Percentiles rank a stretch among this genome's conserved stretches.
Evolutionary conservation across 1,284 basidiomycete genomes (phyloP).

Genomic region (Microbotryum lychnidis-dioicae): DNA sequence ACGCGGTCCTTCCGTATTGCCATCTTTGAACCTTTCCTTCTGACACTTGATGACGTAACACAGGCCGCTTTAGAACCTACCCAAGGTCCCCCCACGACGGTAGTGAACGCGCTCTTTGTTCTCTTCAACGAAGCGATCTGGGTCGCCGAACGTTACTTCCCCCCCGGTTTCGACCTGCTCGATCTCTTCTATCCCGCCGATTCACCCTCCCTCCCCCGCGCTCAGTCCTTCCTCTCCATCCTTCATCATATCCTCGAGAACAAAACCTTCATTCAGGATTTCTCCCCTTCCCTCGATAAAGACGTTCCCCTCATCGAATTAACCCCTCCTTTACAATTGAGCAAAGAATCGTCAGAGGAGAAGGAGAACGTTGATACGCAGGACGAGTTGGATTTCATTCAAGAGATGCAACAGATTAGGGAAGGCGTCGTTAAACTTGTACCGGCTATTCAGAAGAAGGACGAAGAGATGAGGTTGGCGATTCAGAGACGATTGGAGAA

Average conservation of each 20-base stretch:
- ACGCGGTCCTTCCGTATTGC: no score
- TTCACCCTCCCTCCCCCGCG: constrained; percentile 57
- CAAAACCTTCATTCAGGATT: constrained; percentile 20
- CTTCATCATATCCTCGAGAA: constrained; percentile 67
- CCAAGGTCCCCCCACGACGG: constrained; percentile 61
- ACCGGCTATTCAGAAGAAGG: constrained; percentile 25
- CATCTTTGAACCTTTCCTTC: neutral
- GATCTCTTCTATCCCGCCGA: constrained; percentile 62
- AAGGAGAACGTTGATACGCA: constrained; percentile 28
- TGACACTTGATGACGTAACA: neutral
- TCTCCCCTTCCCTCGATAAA: neutral
- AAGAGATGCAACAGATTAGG: constrained; percentile 23
- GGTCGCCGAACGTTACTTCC: constrained; percentile 62
- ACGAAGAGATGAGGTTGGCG: constrained; percentile 17
- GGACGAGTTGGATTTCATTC: constrained; percentile 24
- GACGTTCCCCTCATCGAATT: constrained; percentile 7
- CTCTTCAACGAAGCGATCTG: constrained; percentile 59
- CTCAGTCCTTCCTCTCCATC: constrained; percentile 67
- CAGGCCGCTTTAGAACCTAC: constrained; percentile 44
- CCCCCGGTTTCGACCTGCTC: constrained; percentile 61
- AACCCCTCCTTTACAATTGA: constrained; percentile 18
- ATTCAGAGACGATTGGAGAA: constrained; percentile 9
- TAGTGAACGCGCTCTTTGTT: constrained; percentile 69
- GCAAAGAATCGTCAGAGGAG: neutral
- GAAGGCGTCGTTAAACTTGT: constrained; percentile 22